phyloP scores from a whole-genome alignment of 2,329 filamentous ascomycete genomes.

The Penicillium rolfsii region DNA sequence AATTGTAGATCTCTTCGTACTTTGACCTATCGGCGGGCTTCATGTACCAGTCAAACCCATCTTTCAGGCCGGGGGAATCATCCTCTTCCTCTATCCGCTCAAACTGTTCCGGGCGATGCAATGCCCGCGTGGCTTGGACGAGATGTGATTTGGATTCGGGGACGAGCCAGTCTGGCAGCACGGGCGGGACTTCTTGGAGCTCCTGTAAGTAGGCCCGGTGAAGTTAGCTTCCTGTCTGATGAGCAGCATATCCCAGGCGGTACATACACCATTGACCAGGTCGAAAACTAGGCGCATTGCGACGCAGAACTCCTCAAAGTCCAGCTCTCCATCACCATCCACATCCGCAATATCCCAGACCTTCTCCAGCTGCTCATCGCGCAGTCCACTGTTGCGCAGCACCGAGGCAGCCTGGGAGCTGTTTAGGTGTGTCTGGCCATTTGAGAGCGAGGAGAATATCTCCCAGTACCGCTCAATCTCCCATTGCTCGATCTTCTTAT shows the following conservation, averaged over 20 bases:
- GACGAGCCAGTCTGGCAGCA: conserved; percentile 92
- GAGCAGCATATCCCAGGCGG: conserved; percentile 39
- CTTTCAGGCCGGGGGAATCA: conserved; percentile 82
- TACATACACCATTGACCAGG: conserved; percentile 83
- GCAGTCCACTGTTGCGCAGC: conserved; percentile 72
- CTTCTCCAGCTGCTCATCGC: conserved; percentile 85
- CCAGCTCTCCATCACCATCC: conserved; percentile 93
- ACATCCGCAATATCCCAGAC: conserved; percentile 98
- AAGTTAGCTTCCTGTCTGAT: neutral
- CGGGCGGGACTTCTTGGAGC: conserved; percentile 81
- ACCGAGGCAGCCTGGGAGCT: conserved; percentile 71
- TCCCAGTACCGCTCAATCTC: conserved; percentile 81
- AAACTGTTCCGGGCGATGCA: conserved; percentile 80
- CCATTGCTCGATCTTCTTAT: conserved; percentile 67
- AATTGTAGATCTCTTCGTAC: conserved; percentile 96
- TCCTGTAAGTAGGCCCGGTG: conserved; percentile 60
- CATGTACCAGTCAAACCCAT: conserved; percentile 99
- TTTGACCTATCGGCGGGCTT: conserved; percentile 85
- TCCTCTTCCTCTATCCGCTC: conserved; percentile 78
- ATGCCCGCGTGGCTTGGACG: conserved; percentile 77
- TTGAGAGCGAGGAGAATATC: conserved; percentile 71
- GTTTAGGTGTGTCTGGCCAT: conserved; percentile 67
- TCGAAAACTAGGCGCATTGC: conserved; percentile 99
- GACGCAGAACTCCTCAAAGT: conserved; percentile 99
- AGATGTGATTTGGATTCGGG: conserved; percentile 93